Evolutionary conservation across 2,329 filamentous ascomycete genomes (phyloP), one percentile per base, ranked within the genome.

Genomic region (Thielaviopsis euricoi): DNA sequence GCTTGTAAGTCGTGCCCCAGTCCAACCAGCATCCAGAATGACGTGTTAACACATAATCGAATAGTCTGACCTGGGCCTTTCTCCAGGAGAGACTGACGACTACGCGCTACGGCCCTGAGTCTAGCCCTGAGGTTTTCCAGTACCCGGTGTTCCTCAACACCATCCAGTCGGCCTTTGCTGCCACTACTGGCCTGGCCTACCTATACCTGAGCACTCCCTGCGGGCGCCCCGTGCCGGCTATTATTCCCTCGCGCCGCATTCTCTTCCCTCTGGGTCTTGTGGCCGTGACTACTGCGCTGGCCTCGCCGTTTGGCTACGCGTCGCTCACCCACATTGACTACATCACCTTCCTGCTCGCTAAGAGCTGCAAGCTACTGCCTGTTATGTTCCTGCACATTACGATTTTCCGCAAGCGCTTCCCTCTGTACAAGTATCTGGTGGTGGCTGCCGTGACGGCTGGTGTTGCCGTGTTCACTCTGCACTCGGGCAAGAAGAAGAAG

Each of bases 11-110:
- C 10, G 5, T 21, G 17, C 43, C 6, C 12, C 43, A 19, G n/a
- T n/a, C 43, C n/a, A 17, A 48, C 15, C 17, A n/a, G 1, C n/a
- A 4, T 43, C 15, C 22, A 37, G 22, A 29, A 21, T 26, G 17
- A 22, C 13, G 21, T 17, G 5, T 33, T 40, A 55, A 26, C n/a
- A 49, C 26, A 58, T 22, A 53, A 19, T 10, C 26, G 25, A 57
- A n/a, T 61, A 89, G 91, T 73, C 75, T 98, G 56, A 94, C 90
- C 37, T 98, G 93, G 93, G 93, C 87, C 23, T 84, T 95, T 63
- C 85, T 98, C 61, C 93, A 98, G 76, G 93, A 98, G 72, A 89
- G 93, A 66, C 88, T 98, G 66, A 97, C 93, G 26, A 98, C 93
- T 15, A 97, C 89, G 12, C 78, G 82, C 7, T 93, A 97, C 71